Evolutionary conservation across 306 rosid genomes (phyloP).

Genomic region (Dicorynia guianensis): DNA sequence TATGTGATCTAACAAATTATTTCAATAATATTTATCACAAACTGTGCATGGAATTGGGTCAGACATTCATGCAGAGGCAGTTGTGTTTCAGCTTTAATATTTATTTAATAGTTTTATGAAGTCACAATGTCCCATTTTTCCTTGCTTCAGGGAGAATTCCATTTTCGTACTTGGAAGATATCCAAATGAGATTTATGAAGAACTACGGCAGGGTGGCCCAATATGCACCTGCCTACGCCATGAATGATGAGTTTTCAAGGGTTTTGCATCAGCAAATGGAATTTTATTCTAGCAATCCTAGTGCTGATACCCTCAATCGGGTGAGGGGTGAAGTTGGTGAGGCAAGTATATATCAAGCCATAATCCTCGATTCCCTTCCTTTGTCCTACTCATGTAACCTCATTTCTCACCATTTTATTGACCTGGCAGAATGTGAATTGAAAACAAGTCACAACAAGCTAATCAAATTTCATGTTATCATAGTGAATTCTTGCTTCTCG

Average conservation of each 20-base stretch:
- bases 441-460: neutral
- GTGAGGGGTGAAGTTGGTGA: slow-evolving; percentile 95
- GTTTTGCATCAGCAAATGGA: slow-evolving; percentile 99
- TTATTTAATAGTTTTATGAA: neutral
- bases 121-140: slow-evolving; percentile 29
- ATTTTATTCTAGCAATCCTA: slow-evolving; percentile 83
- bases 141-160: slow-evolving; percentile 88
- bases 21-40: neutral
- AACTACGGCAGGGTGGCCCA: slow-evolving; percentile 89
- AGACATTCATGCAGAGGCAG: neutral
- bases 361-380: slow-evolving; percentile 11
- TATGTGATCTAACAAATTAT: neutral
- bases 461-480: slow-evolving; percentile 24
- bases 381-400: slow-evolving; percentile 28
- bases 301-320: slow-evolving; percentile 87
- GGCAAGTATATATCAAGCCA: slow-evolving; percentile 66
- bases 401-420: slow-evolving; percentile 12
- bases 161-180: slow-evolving; percentile 93
- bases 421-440: slow-evolving; percentile 21
- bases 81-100: neutral
- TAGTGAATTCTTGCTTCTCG: slow-evolving; percentile 23
- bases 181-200: slow-evolving; percentile 98
- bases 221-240: slow-evolving; percentile 93
- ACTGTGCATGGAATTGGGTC: neutral
- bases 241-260: slow-evolving; percentile 98